Percentiles rank a stretch among this genome's conserved stretches.
Evolutionary conservation across 306 rosid genomes (phyloP).

Genomic region (Abrus pulchellus): DNA sequence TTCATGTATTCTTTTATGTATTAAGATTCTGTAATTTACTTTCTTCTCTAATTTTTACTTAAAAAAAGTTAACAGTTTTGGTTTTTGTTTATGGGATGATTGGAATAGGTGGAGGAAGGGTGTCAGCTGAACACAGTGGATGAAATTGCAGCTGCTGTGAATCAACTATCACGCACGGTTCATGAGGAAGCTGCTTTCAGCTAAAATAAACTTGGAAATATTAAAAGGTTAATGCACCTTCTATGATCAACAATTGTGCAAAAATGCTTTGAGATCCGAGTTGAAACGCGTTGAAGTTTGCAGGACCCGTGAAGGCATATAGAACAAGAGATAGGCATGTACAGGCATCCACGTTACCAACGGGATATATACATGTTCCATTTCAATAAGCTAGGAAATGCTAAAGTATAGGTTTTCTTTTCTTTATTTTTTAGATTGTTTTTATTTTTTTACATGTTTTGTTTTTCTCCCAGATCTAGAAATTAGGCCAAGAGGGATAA

Average conservation of each 20-base stretch:
- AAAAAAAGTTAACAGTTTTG: too few relatives aligned
- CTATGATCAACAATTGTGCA: constrained; percentile 24
- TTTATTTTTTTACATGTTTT: not conserved
- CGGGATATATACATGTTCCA: constrained; percentile 23
- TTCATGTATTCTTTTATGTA: too few relatives aligned
- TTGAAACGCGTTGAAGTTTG: not conserved
- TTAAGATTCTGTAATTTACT: too few relatives aligned
- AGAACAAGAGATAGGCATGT: constrained; percentile 8
- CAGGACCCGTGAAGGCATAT: not conserved
- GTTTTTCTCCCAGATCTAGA: not conserved
- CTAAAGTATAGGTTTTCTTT: constrained; percentile 29
- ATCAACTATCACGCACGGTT: constrained; percentile 64
- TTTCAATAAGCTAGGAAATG: constrained; percentile 44
- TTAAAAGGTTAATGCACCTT: not conserved
- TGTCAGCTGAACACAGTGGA: constrained; percentile 73
- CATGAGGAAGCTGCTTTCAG: constrained; percentile 62
- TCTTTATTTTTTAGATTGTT: not conserved
- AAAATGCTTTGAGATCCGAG: not conserved
- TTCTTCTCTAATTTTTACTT: too few relatives aligned
- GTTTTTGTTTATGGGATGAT: not conserved
- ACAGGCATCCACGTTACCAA: constrained; percentile 36
- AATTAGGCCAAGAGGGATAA: not conserved
- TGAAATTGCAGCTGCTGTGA: constrained; percentile 78
- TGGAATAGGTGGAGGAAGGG: constrained; percentile 74
- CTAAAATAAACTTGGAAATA: constrained; percentile 37